Percentiles rank a stretch among this genome's conserved stretches.
Evolutionary conservation across 2,329 filamentous ascomycete genomes (phyloP).

Genomic region (Endothia cerciana): DNA sequence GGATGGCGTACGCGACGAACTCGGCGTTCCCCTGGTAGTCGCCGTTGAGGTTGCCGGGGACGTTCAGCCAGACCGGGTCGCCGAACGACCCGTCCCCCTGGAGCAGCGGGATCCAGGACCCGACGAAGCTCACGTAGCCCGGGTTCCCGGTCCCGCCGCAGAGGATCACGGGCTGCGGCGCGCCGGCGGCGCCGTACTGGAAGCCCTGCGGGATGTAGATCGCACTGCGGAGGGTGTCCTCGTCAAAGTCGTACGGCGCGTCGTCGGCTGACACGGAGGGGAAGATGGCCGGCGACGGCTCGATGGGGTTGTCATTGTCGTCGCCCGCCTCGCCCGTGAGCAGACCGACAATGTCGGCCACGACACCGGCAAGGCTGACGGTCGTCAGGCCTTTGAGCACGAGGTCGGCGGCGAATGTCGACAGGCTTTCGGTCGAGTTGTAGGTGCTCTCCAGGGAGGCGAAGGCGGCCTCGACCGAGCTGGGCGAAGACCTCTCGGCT

Average conservation of each 20-base stretch:
- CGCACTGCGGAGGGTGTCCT: slow-evolving; percentile 50
- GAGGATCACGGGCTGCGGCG: slow-evolving; percentile 50
- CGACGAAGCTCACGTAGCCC: slow-evolving; percentile 48
- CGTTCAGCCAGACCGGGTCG: slow-evolving; percentile 60
- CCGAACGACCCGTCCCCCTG: slow-evolving; percentile 42
- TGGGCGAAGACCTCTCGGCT: background rate
- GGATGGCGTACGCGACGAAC: slow-evolving; percentile 61
- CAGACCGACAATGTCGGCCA: background rate
- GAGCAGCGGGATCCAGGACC: slow-evolving; percentile 55
- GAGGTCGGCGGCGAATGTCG: background rate
- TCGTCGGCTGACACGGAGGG: slow-evolving; percentile 37
- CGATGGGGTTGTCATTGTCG: slow-evolving; percentile 9
- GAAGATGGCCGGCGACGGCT: slow-evolving; percentile 3
- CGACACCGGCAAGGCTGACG: background rate
- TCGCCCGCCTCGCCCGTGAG: slow-evolving; percentile 9
- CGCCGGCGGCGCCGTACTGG: slow-evolving; percentile 45
- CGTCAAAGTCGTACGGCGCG: slow-evolving; percentile 52
- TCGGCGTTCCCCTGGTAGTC: slow-evolving; percentile 58
- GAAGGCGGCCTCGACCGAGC: background rate
- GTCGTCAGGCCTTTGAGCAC: background rate
- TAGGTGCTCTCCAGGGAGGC: background rate
- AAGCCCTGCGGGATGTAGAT: slow-evolving; percentile 57
- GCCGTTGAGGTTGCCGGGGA: slow-evolving; percentile 49
- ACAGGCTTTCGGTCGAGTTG: background rate
- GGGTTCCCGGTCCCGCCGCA: slow-evolving; percentile 57